Evolutionary conservation across 192 early-diverging fungal species (phyloP).

Genomic region (Coemansia aciculifera): DNA sequence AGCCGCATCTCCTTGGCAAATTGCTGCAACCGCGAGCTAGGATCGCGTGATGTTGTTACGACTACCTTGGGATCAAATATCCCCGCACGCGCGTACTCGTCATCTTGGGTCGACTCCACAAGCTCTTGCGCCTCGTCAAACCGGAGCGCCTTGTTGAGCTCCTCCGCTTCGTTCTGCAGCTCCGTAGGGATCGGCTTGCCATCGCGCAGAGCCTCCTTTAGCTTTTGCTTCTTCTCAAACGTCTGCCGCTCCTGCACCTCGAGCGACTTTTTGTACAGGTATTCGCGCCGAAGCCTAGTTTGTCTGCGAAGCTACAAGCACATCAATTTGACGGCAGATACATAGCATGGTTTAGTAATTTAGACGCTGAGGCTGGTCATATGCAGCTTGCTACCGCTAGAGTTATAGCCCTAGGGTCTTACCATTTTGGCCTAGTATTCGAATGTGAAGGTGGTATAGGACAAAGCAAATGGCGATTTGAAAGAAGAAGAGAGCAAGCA

Average conservation of each 20-base stretch:
- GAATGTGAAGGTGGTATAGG: background rate
- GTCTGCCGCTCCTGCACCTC: conserved; percentile 91
- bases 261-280: conserved; percentile 94
- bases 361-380: background rate
- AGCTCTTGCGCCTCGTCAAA: conserved; percentile 84
- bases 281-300: conserved; percentile 88
- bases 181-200: conserved; percentile 88
- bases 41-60: conserved; percentile 95
- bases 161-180: conserved; percentile 73
- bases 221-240: conserved; percentile 89
- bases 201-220: conserved; percentile 89
- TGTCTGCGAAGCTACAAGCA: conserved; percentile 66
- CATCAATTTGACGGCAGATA: background rate
- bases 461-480: no score
- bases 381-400: background rate
- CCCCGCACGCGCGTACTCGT: conserved; percentile 95
- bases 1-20: conserved; percentile 98
- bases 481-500: background rate
- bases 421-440: background rate
- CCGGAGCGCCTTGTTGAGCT: conserved; percentile 74
- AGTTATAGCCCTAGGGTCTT: background rate
- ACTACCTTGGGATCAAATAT: conserved; percentile 93
- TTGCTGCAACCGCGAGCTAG: conserved; percentile 86
- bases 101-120: conserved; percentile 84
- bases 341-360: background rate